phyloP scores from a whole-genome alignment of 164 flowering plant genomes.

The Aristolochia fimbriata region DNA sequence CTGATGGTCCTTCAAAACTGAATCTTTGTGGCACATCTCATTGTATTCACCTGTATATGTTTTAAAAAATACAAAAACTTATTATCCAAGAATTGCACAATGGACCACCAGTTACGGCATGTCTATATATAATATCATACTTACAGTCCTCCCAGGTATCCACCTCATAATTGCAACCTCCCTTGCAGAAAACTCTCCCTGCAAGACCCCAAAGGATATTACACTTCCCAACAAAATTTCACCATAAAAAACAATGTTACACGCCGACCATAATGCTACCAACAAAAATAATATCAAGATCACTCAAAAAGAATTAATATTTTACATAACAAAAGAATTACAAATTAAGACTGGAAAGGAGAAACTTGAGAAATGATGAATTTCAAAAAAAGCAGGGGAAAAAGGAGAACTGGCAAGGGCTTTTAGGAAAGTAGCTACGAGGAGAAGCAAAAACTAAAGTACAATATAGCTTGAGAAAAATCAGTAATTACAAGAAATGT shows the following conservation, averaged over 20 bases:
- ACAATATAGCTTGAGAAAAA: neutral
- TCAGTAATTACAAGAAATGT: neutral
- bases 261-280: neutral
- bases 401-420: neutral
- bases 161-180: constrained; percentile 76
- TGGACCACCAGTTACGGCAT: no score
- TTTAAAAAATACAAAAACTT: neutral
- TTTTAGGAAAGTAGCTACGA: no score
- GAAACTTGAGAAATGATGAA: no score
- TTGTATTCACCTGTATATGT: constrained; percentile 57
- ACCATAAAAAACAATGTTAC: neutral
- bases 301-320: neutral
- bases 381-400: neutral
- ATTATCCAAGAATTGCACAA: no score
- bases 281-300: neutral
- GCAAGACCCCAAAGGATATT: constrained; percentile 14
- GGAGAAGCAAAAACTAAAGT: no score
- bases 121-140: constrained; percentile 12
- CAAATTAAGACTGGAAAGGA: no score
- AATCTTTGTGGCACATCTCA: constrained; percentile 89
- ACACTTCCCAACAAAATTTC: constrained; percentile 3
- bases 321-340: neutral
- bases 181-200: constrained; percentile 80
- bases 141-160: constrained; percentile 93
- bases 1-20: constrained; percentile 71